These are phyloP conservation scores for Trifolium pratense DNA, from an alignment of 306 rosid genomes.

Conservation along the genomic window DNA sequence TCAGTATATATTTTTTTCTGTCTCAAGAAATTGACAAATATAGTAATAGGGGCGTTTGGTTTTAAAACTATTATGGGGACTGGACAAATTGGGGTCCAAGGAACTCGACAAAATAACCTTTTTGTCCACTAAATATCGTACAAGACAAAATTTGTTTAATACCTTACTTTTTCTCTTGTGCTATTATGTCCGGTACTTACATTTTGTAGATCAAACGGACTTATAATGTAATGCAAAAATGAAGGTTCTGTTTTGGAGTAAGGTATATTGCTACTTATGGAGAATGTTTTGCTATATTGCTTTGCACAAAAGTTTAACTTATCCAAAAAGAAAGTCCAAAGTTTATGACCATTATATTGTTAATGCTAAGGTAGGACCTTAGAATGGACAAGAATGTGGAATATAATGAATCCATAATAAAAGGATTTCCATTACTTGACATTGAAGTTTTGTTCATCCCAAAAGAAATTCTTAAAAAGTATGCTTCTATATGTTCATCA, in stretches of 20 bases:
- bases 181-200: no score
- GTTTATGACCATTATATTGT: slow-evolving; percentile 4
- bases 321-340: slow-evolving; percentile 44
- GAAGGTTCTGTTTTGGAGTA: slow-evolving; percentile 38
- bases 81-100: no score
- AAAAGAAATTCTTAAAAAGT: slow-evolving; percentile 43
- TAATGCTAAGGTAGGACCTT: slow-evolving; percentile 35
- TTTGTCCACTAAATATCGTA: no score
- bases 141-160: no score
- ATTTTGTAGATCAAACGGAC: no score
- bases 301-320: slow-evolving; percentile 47
- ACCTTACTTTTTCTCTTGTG: no score
- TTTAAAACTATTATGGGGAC: no score
- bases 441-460: slow-evolving; percentile 52
- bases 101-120: no score
- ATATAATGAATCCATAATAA: slow-evolving; percentile 48
- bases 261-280: slow-evolving; percentile 51
- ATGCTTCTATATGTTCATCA: slow-evolving; percentile 19
- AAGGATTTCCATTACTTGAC: slow-evolving; percentile 65
- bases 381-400: slow-evolving; percentile 59
- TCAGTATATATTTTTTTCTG: background rate
- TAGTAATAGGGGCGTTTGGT: no score
- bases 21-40: slow-evolving; percentile 26
- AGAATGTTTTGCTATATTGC: slow-evolving; percentile 44
- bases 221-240: slow-evolving; percentile 13